phyloP scores from a whole-genome alignment of 2,329 filamentous ascomycete species.

The Stachybotrys chlorohalonatus region DNA sequence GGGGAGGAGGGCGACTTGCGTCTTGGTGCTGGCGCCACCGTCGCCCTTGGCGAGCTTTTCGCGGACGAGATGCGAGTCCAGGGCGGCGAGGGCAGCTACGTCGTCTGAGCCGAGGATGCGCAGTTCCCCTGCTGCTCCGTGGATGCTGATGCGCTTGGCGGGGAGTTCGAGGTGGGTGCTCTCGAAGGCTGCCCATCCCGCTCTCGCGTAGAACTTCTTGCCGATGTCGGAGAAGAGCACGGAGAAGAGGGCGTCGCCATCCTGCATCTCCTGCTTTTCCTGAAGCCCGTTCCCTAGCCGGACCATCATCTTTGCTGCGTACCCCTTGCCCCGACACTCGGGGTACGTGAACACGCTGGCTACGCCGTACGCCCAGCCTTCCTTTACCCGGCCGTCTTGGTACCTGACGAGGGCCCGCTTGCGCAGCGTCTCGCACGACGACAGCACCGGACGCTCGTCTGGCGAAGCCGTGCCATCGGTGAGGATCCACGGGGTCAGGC shows the following conservation, averaged over 20 bases:
- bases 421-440: conserved; percentile 54
- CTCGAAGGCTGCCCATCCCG: conserved; percentile 68
- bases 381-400: conserved; percentile 25
- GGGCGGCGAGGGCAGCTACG: conserved; percentile 50
- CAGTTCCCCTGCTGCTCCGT: conserved; percentile 15
- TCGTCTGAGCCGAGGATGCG: conserved; percentile 47
- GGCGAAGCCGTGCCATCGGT: conserved; percentile 33
- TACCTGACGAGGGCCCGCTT: conserved; percentile 45
- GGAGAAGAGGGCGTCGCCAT: conserved; percentile 50
- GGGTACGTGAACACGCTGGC: conserved; percentile 71
- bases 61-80: conserved; percentile 56
- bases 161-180: conserved; percentile 63
- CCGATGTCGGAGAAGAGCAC: conserved; percentile 84
- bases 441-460: conserved; percentile 43
- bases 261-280: conserved; percentile 12
- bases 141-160: conserved; percentile 15
- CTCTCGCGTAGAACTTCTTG: conserved; percentile 66
- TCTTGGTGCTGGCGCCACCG: conserved; percentile 10
- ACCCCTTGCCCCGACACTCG: conserved; percentile 60
- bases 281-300: conserved; percentile 45
- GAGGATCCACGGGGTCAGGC: conserved; percentile 56
- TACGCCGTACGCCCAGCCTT: conserved; percentile 62
- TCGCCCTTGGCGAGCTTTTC: conserved; percentile 29
- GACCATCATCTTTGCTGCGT: conserved; percentile 66
- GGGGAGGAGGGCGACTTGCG: conserved; percentile 23